Evolutionary conservation across 306 rosid species (phyloP).

Genomic region (Lagenaria siceraria): DNA sequence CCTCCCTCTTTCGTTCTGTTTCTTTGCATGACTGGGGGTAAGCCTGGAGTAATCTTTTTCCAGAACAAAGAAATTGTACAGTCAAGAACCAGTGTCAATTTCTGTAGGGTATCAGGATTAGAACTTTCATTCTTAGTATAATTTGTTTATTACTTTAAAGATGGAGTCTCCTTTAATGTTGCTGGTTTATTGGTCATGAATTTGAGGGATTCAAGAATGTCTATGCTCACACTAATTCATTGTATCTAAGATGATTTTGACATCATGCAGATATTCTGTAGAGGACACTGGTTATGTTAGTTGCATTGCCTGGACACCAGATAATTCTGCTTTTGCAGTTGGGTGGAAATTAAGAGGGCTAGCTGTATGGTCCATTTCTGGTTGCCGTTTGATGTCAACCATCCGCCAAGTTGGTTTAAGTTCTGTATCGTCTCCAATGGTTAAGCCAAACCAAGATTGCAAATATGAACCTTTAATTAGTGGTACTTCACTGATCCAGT

Average conservation of each 20-base stretch:
- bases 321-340: slow-evolving; percentile 92
- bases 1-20: slow-evolving; percentile 53
- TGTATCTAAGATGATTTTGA: slow-evolving; percentile 2
- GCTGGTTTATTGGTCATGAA: background rate
- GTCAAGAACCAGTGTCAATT: background rate
- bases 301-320: slow-evolving; percentile 97
- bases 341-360: slow-evolving; percentile 98
- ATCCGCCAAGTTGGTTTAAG: slow-evolving; percentile 85
- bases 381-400: slow-evolving; percentile 96
- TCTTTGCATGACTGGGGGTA: slow-evolving; percentile 97
- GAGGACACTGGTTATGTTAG: slow-evolving; percentile 91
- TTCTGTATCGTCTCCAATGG: slow-evolving; percentile 74
- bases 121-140: background rate
- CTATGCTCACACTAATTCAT: background rate
- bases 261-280: slow-evolving; percentile 62
- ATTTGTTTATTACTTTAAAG: background rate
- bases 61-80: slow-evolving; percentile 3
- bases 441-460: slow-evolving; percentile 66
- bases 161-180: slow-evolving; percentile 3
- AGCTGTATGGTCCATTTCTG: slow-evolving; percentile 94
- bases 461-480: slow-evolving; percentile 81
- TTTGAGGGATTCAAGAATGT: slow-evolving; percentile 1
- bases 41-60: slow-evolving; percentile 24
- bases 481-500: slow-evolving; percentile 87
- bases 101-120: slow-evolving; percentile 1